phyloP scores from a whole-genome alignment of 2,329 filamentous ascomycete genomes.

The Neofusicoccum kwambonambiense region DNA sequence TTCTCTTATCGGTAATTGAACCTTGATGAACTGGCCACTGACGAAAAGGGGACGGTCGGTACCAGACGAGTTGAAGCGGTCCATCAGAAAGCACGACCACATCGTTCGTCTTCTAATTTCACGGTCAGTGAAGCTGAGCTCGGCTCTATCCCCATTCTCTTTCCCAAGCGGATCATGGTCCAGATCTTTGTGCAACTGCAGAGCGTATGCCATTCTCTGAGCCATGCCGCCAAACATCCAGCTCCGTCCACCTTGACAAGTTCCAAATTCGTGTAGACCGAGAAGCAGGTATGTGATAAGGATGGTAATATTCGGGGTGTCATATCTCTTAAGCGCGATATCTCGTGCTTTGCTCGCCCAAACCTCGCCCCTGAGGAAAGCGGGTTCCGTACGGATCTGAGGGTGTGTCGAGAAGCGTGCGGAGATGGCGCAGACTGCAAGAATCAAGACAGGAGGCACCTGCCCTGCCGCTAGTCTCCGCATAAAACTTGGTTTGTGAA shows the following conservation, averaged over 20 bases:
- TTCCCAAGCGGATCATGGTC: conserved; percentile 73
- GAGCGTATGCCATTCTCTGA: conserved; percentile 92
- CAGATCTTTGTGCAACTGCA: conserved; percentile 89
- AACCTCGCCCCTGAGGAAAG: conserved; percentile 83
- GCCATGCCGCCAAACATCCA: conserved; percentile 96
- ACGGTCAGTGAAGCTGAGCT: conserved; percentile 84
- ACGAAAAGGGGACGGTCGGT: conserved; percentile 90
- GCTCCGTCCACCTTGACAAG: conserved; percentile 90
- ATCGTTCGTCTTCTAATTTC: conserved; percentile 92
- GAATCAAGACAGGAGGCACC: conserved; percentile 82
- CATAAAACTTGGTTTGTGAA: conserved; percentile 98
- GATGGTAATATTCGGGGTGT: conserved; percentile 94
- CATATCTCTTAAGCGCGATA: conserved; percentile 83
- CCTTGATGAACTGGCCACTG: conserved; percentile 81
- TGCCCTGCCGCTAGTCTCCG: conserved; percentile 75
- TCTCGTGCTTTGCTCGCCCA: conserved; percentile 87
- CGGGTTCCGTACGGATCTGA: conserved; percentile 70
- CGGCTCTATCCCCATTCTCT: conserved; percentile 55
- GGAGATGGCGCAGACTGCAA: conserved; percentile 95
- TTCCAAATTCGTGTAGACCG: conserved; percentile 92
- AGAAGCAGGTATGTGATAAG: conserved; percentile 85
- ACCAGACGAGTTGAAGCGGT: conserved; percentile 94
- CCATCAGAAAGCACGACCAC: conserved; percentile 98
- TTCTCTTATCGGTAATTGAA: conserved; percentile 89
- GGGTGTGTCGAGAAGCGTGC: conserved; percentile 92